Evolutionary conservation across 371 early-diverging fungal genomes (phyloP).

Genomic region (Mucor indicus): DNA sequence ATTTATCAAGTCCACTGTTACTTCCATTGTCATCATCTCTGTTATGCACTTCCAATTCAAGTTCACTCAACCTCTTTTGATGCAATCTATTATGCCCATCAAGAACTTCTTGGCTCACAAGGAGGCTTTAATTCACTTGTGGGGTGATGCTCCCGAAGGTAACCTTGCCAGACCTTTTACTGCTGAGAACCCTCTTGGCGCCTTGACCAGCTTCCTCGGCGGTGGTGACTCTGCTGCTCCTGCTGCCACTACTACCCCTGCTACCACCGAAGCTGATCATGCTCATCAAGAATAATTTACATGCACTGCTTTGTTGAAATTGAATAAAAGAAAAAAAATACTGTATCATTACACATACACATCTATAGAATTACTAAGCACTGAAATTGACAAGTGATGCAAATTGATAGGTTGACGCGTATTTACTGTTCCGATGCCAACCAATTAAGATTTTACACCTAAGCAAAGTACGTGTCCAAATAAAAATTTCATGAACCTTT

Average conservation of each 20-base stretch:
- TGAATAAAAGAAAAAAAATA: background rate
- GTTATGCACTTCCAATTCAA: conserved; percentile 88
- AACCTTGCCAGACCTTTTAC: conserved; percentile 84
- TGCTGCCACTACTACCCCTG: conserved; percentile 26
- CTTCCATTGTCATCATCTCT: conserved; percentile 69
- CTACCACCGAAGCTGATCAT: conserved; percentile 1
- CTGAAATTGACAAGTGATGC: too few relatives aligned
- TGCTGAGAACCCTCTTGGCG: conserved; percentile 71
- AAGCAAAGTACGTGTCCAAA: too few relatives aligned
- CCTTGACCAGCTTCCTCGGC: conserved; percentile 41
- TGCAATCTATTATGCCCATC: conserved; percentile 85
- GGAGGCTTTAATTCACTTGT: conserved; percentile 76
- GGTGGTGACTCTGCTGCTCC: conserved; percentile 14
- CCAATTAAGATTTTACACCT: too few relatives aligned
- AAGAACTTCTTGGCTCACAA: conserved; percentile 71
- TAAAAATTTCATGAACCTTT: too few relatives aligned
- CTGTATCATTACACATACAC: too few relatives aligned
- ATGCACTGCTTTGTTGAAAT: too few relatives aligned
- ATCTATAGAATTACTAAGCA: too few relatives aligned
- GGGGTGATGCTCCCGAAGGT: conserved; percentile 80
- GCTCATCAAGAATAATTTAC: conserved; percentile 18
- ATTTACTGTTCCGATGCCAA: too few relatives aligned
- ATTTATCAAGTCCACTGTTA: conserved; percentile 64
- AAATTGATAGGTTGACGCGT: too few relatives aligned
- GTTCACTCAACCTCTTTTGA: conserved; percentile 84